These are phyloP conservation scores for Clohesyomyces aquaticus DNA, from an alignment of 495 filamentous ascomycete genomes.

Conservation along the genomic window DNA sequence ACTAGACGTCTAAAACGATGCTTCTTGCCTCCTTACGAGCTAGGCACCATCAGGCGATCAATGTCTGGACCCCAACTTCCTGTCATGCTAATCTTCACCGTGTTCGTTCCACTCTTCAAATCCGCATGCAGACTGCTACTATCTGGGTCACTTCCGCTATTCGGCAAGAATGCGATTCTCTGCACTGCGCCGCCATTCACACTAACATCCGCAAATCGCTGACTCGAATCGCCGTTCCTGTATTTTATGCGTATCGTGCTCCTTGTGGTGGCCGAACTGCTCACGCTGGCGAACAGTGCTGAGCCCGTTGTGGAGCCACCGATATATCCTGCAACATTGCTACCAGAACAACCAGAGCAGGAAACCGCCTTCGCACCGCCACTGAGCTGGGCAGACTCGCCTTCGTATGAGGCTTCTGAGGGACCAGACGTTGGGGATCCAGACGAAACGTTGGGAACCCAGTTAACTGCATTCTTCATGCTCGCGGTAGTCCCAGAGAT, in stretches of 20 bases:
- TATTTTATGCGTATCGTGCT: conserved; percentile 61
- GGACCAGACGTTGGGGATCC: conserved; percentile 52
- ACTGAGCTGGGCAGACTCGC: conserved; percentile 46
- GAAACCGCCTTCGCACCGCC: conserved; percentile 44
- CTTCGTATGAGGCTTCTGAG: conserved; percentile 56
- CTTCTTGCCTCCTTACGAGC: conserved; percentile 40
- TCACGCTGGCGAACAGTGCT: conserved; percentile 53
- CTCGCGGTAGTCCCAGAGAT: conserved; percentile 59
- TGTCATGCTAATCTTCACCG: conserved; percentile 54
- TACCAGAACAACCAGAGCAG: conserved; percentile 56
- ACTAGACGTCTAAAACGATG: too few relatives aligned
- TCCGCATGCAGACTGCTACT: conserved; percentile 51
- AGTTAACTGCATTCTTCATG: conserved; percentile 56
- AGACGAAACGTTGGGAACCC: conserved; percentile 53
- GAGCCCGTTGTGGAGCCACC: conserved; percentile 55
- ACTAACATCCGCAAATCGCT: conserved; percentile 57
- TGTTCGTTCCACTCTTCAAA: conserved; percentile 53
- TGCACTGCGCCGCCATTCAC: conserved; percentile 56
- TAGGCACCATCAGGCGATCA: conserved; percentile 60
- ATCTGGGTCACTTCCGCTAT: conserved; percentile 43
- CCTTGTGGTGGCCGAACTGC: conserved; percentile 51
- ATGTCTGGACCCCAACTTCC: conserved; percentile 57
- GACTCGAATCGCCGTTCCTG: conserved; percentile 56
- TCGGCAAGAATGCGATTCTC: conserved; percentile 56
- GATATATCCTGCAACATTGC: conserved; percentile 56